Evolutionary conservation across 75 land plant genomes (phyloP).

Genomic region (Cunninghamia lanceolata): DNA sequence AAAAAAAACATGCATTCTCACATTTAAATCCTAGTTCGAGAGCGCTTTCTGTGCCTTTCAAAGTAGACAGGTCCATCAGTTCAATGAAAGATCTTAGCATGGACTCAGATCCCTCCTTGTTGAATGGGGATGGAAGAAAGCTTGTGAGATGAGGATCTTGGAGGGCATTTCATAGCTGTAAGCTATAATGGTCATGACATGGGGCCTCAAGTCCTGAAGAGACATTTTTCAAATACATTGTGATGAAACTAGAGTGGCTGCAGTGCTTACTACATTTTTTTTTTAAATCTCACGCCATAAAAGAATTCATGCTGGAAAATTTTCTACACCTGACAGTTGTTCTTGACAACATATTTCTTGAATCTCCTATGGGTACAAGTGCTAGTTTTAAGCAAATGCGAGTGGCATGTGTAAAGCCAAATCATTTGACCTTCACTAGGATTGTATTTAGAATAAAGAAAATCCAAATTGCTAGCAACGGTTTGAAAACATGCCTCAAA

Average conservation of each 20-base stretch:
- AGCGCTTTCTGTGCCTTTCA: constrained; percentile 33
- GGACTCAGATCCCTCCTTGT: constrained; percentile 29
- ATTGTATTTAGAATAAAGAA: too few relatives aligned
- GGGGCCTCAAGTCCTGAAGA: neutral
- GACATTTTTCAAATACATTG: neutral
- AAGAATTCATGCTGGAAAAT: too few relatives aligned
- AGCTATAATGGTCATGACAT: neutral
- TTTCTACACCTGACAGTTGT: too few relatives aligned
- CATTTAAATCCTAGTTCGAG: constrained; percentile 31
- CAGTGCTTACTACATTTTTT: neutral
- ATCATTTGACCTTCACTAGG: too few relatives aligned
- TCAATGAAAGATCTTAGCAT: constrained; percentile 29
- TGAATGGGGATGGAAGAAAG: constrained; percentile 17
- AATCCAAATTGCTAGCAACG: too few relatives aligned
- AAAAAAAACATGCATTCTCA: neutral
- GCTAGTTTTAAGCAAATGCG: too few relatives aligned
- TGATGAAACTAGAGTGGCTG: neutral
- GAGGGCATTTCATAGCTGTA: neutral
- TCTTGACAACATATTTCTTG: too few relatives aligned
- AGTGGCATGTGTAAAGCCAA: too few relatives aligned
- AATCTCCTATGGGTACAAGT: too few relatives aligned
- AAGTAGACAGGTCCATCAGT: constrained; percentile 17
- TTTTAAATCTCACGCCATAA: too few relatives aligned
- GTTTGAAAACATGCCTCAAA: too few relatives aligned
- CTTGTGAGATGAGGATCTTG: neutral